These are phyloP conservation scores for Aspergillus sparsus DNA, from an alignment of 495 filamentous ascomycete genomes.

Conservation along the genomic window DNA sequence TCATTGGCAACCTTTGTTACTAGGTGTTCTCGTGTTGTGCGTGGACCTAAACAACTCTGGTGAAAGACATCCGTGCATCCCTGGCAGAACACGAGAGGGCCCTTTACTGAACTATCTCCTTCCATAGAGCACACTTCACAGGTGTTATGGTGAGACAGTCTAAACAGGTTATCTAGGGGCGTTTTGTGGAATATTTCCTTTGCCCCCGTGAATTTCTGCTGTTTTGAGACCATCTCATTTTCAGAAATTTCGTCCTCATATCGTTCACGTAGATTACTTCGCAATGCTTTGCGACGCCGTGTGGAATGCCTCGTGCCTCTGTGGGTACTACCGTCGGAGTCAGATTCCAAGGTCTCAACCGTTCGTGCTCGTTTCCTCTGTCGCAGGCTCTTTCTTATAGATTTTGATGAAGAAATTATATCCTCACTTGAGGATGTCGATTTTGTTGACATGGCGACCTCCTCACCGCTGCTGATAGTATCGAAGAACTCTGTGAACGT, in stretches of 20 bases:
- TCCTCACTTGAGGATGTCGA: constrained; percentile 30
- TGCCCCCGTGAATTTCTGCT: constrained; percentile 54
- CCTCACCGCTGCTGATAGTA: constrained; percentile 22
- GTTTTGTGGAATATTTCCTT: constrained; percentile 67
- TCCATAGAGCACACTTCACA: constrained; percentile 72
- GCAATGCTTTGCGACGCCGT: constrained; percentile 30
- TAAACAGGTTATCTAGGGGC: constrained; percentile 59
- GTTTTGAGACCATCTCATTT: constrained; percentile 46
- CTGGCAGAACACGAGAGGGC: constrained; percentile 78
- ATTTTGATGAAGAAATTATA: constrained; percentile 17
- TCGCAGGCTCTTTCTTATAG: constrained; percentile 46
- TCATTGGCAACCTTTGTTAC: constrained; percentile 83
- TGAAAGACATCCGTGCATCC: constrained; percentile 86
- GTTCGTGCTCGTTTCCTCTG: constrained; percentile 9
- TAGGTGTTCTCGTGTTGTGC: constrained; percentile 76
- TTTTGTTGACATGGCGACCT: neutral
- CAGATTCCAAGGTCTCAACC: constrained; percentile 15
- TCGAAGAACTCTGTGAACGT: constrained; percentile 27
- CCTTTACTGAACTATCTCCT: constrained; percentile 57
- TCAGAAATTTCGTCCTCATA: constrained; percentile 69
- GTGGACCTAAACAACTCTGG: constrained; percentile 73
- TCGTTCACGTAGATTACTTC: constrained; percentile 64
- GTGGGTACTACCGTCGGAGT: constrained; percentile 17
- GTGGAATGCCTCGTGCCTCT: constrained; percentile 33
- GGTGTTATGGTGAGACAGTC: constrained; percentile 59